These are phyloP conservation scores for Aureobasidium sp. DNA, from an alignment of 2,329 filamentous ascomycete species.

Conservation along the genomic window DNA sequence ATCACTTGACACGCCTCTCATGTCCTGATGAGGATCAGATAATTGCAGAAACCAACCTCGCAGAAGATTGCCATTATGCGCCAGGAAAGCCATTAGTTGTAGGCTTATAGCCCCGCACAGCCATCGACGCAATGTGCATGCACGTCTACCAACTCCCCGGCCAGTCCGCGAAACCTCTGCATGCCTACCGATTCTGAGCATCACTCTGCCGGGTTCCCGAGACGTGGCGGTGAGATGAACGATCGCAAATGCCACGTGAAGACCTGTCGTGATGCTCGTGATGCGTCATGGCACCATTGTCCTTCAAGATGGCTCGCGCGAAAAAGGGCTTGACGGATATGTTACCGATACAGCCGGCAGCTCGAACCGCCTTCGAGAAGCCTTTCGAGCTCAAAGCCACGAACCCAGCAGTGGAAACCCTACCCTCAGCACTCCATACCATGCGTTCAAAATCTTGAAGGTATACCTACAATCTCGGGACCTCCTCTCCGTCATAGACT, in stretches of 20 bases:
- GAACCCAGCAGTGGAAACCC: neutral
- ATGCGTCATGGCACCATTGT: neutral
- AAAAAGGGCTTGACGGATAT: neutral
- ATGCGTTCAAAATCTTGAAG: neutral
- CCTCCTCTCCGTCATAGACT: neutral
- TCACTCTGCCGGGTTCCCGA: neutral
- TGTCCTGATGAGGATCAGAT: neutral
- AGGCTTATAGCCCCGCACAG: neutral
- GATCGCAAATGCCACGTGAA: constrained; percentile 1
- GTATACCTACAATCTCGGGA: neutral
- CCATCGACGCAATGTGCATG: neutral
- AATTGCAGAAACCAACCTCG: neutral
- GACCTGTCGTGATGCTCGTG: neutral
- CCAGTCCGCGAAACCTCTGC: constrained; percentile 1
- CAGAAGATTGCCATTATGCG: neutral
- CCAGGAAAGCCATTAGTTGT: neutral
- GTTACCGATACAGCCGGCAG: neutral
- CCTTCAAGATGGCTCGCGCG: neutral
- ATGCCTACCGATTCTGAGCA: neutral
- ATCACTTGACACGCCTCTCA: neutral
- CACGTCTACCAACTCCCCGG: neutral
- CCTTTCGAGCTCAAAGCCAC: neutral
- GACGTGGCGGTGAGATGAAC: neutral
- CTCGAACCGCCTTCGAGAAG: neutral
- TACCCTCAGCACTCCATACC: neutral